Evolutionary conservation across 108 stramenopile genomes (phyloP).

Genomic region (Craspedostauros australis): DNA sequence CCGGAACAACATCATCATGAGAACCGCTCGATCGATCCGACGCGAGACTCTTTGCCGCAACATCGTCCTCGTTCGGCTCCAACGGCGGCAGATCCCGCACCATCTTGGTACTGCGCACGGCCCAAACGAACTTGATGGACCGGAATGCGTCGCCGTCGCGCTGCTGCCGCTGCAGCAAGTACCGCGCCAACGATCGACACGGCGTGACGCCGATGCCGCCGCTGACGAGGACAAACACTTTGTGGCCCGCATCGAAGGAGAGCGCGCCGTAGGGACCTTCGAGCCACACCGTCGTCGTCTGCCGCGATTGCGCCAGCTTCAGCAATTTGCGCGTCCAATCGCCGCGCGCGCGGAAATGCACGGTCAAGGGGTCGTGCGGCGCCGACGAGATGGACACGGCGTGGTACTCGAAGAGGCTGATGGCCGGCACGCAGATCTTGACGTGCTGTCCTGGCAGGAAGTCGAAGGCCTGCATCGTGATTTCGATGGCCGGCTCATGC

Average conservation of each 20-base stretch:
- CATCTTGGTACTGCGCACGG: slow-evolving; percentile 18
- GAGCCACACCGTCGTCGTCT: slow-evolving; percentile 17
- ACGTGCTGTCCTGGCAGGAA: slow-evolving; percentile 51
- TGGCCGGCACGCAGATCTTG: slow-evolving; percentile 19
- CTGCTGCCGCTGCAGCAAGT: slow-evolving; percentile 10
- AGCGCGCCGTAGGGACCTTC: slow-evolving; percentile 44
- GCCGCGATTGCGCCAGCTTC: slow-evolving; percentile 16
- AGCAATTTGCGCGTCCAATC: slow-evolving; percentile 32
- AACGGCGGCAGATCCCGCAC: slow-evolving; percentile 10
- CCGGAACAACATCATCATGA: too few relatives aligned
- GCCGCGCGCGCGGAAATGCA: slow-evolving; percentile 34
- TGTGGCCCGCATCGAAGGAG: slow-evolving; percentile 35
- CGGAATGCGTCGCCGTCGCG: slow-evolving; percentile 20
- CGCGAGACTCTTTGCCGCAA: too few relatives aligned
- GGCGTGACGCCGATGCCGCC: slow-evolving; percentile 51
- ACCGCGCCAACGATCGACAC: slow-evolving; percentile 7
- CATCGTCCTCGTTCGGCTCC: too few relatives aligned
- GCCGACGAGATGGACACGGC: slow-evolving; percentile 27
- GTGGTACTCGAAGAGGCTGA: slow-evolving; percentile 28
- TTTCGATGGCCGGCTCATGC: slow-evolving; percentile 27
- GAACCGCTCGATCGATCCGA: too few relatives aligned
- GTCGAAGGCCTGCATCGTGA: slow-evolving; percentile 32
- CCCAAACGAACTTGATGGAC: slow-evolving; percentile 30
- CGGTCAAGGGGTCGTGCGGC: slow-evolving; percentile 25
- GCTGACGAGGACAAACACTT: slow-evolving; percentile 29